These are phyloP conservation scores for Brassica juncea DNA, from an alignment of 345 rosid genomes.

Conservation along the genomic window DNA sequence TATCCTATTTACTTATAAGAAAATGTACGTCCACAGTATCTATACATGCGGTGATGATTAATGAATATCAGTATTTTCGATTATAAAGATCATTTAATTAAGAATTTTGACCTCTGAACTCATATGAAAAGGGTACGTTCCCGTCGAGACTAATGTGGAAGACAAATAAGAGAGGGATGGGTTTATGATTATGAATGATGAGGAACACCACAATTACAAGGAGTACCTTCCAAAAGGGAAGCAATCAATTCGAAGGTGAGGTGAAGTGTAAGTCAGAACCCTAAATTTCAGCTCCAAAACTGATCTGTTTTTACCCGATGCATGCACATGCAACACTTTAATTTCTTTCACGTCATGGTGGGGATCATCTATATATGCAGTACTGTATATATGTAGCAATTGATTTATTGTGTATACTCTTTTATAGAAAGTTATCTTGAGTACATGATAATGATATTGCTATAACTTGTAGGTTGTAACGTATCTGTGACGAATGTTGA, in stretches of 20 bases:
- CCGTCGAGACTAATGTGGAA: conserved; percentile 33
- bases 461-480: neutral
- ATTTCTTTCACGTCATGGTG: conserved; percentile 33
- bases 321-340: conserved; percentile 37
- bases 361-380: conserved; percentile 5
- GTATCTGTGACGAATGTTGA: neutral
- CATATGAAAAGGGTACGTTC: conserved; percentile 32
- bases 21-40: neutral
- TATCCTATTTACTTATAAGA: neutral
- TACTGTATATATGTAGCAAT: neutral
- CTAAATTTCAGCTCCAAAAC: conserved; percentile 40
- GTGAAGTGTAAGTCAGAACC: conserved; percentile 36
- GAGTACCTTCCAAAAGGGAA: conserved; percentile 30
- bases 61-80: neutral
- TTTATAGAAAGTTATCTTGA: conserved; percentile 12
- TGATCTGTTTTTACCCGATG: conserved; percentile 34
- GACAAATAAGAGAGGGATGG: conserved; percentile 34
- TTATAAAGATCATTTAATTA: neutral
- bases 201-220: conserved; percentile 35
- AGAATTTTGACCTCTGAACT: conserved; percentile 19
- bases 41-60: neutral
- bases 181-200: conserved; percentile 28
- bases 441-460: neutral
- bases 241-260: conserved; percentile 30
- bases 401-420: neutral